A percentile compares a stretch with the other conserved stretches of the same genome.
Conservation (phyloP, 208 protist species). For the Leishmania turanica region DNA sequence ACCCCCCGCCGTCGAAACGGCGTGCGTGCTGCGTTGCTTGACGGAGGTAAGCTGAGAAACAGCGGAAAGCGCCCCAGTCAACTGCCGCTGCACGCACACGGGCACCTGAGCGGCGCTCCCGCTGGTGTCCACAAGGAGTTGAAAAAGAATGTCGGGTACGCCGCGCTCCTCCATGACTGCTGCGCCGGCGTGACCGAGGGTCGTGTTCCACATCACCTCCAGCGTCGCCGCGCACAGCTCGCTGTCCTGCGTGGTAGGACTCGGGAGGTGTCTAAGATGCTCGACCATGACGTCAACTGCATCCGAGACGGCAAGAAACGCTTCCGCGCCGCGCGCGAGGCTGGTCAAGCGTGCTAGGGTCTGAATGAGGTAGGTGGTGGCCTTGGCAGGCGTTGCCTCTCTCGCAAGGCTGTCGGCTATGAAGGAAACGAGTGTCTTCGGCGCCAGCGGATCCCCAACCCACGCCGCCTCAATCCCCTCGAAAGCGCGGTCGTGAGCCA, state of each 20-base stretch:
- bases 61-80: slow-evolving; percentile 73
- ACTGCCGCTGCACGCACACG: slow-evolving; percentile 50
- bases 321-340: slow-evolving; percentile 25
- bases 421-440: slow-evolving; percentile 15
- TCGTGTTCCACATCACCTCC: slow-evolving; percentile 58
- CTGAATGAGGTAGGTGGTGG: slow-evolving; percentile 20
- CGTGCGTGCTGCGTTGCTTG: slow-evolving; percentile 45
- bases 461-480: slow-evolving; percentile 16
- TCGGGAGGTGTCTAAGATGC: slow-evolving; percentile 6
- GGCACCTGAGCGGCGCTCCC: slow-evolving; percentile 10
- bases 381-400: neutral
- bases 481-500: slow-evolving; percentile 29
- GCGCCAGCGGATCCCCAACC: slow-evolving; percentile 4
- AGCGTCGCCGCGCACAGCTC: slow-evolving; percentile 30
- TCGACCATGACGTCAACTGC: slow-evolving; percentile 9
- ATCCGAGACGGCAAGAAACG: neutral
- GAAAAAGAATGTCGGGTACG: slow-evolving; percentile 47
- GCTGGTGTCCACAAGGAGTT: slow-evolving; percentile 39
- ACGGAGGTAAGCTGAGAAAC: slow-evolving; percentile 71
- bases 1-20: slow-evolving; percentile 2
- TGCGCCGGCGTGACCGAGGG: slow-evolving; percentile 50
- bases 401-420: slow-evolving; percentile 24
- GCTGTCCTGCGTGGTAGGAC: neutral
- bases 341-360: slow-evolving; percentile 31
- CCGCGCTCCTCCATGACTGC: slow-evolving; percentile 42